Evolutionary conservation across 2,329 filamentous ascomycete genomes (phyloP).

Genomic region (Iodosphaeria phyllophila): DNA sequence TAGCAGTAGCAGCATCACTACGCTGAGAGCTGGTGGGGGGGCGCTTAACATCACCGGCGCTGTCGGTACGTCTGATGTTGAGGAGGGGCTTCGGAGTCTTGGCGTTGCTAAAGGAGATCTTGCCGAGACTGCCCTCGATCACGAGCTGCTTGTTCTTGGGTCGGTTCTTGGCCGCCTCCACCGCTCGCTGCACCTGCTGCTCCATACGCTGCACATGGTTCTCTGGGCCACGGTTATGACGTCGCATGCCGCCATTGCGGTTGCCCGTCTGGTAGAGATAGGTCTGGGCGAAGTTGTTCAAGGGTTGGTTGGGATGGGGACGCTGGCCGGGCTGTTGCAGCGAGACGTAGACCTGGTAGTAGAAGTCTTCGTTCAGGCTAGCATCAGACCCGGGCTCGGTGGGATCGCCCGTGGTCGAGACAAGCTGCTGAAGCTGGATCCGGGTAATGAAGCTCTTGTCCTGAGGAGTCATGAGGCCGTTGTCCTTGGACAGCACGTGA

Average conservation of each 20-base stretch:
- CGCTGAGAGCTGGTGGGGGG: slow-evolving; percentile 28
- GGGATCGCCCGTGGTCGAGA: slow-evolving; percentile 77
- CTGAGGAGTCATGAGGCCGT: slow-evolving; percentile 95
- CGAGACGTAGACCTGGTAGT: slow-evolving; percentile 93
- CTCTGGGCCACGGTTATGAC: slow-evolving; percentile 68
- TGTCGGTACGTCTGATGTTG: slow-evolving; percentile 82
- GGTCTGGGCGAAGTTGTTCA: slow-evolving; percentile 93
- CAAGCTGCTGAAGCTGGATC: slow-evolving; percentile 90
- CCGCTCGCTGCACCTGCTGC: slow-evolving; percentile 91
- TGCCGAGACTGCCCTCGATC: slow-evolving; percentile 87
- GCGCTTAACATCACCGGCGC: slow-evolving; percentile 35
- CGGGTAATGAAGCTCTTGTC: slow-evolving; percentile 99
- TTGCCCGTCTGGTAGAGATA: slow-evolving; percentile 92
- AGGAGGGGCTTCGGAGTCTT: slow-evolving; percentile 91
- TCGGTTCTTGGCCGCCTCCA: slow-evolving; percentile 92
- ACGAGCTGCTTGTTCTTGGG: slow-evolving; percentile 96
- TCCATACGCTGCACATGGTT: slow-evolving; percentile 99
- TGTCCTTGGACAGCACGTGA: slow-evolving; percentile 78
- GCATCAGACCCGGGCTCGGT: slow-evolving; percentile 66
- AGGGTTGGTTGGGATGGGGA: slow-evolving; percentile 79
- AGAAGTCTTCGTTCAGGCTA: slow-evolving; percentile 81
- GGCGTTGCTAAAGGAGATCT: slow-evolving; percentile 97
- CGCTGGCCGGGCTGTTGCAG: slow-evolving; percentile 82
- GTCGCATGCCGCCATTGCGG: slow-evolving; percentile 53
- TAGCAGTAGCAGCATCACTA: slow-evolving; percentile 9